A percentile compares a stretch with the other conserved stretches of the same genome.
phyloP scores from a whole-genome alignment of 1,284 basidiomycete genomes.

The Kwoniella shivajii region DNA sequence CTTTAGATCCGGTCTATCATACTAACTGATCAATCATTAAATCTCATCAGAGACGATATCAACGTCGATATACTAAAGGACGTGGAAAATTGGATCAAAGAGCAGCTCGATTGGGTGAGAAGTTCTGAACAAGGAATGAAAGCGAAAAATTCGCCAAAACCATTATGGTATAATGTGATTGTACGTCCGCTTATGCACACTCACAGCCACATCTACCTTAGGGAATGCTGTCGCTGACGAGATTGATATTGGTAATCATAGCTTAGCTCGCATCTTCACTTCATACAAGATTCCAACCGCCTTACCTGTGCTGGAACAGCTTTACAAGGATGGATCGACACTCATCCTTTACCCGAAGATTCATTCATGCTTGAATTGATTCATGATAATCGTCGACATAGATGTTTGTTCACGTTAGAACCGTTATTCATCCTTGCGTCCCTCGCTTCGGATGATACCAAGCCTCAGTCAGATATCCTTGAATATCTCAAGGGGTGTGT shows the following conservation, averaged over 20 bases:
- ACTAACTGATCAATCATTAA: conserved; percentile 33
- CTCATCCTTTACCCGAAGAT: conserved; percentile 13
- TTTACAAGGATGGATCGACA: conserved; percentile 5
- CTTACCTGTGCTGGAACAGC: conserved; percentile 9
- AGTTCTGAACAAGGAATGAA: conserved; percentile 28
- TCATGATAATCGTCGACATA: conserved; percentile 37
- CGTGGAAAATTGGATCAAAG: conserved; percentile 28
- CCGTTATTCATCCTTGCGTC: conserved; percentile 34
- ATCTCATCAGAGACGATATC: conserved; percentile 5
- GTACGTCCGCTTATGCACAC: conserved; percentile 30
- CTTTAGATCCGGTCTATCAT: conserved; percentile 36
- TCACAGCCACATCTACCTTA: background rate
- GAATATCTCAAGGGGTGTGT: conserved; percentile 22
- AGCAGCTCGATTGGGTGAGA: conserved; percentile 35
- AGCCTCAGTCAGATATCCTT: no score
- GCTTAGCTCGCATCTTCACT: conserved; percentile 31
- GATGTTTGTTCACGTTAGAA: conserved; percentile 39
- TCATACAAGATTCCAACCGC: conserved; percentile 12
- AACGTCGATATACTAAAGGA: conserved; percentile 3
- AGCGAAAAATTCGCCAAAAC: conserved; percentile 25
- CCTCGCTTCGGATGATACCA: background rate
- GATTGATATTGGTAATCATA: background rate
- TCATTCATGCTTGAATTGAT: conserved; percentile 28
- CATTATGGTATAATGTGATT: conserved; percentile 39
- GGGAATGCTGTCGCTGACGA: background rate